Base-by-base conservation (phyloP, 441 rosid genomes). In the Pelargonium australe region DNA sequence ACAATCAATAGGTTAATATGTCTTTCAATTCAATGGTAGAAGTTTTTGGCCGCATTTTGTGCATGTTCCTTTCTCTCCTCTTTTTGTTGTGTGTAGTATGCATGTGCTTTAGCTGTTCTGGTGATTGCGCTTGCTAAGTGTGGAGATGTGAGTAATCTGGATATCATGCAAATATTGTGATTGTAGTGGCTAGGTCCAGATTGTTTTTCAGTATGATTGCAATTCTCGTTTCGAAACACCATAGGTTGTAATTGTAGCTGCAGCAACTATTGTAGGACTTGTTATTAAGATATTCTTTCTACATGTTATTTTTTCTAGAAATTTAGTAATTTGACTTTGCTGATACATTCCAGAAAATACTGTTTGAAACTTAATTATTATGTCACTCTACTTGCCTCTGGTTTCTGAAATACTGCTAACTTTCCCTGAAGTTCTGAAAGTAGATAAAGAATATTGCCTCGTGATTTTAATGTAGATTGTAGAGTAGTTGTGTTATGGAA, bases 401-500 rank as follows among this genome's bases (percentile, higher is more conserved):
- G 63, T 19, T 8, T 58, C 31, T 58, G 4, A 58, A 19, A 19
- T 58, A 58, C 12, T 58, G 63, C 12, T 9, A 20, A 58, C 28
- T 58, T 58, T 58, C 34, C 25, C 34, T 9, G 28, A 58, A 58
- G 63, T 58, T 58, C 25, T 8, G 5, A 20, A 58, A 9, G 34
- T 25, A 58, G 63, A 20, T 20, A 58, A 20, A 7, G 13, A 20
- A 58, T 58, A 58, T 58, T 58, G 63, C 34, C 31, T 58, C 13
- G 5, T 58, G 20, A 58, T 58, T 57, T 57, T 58, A 58, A 13
- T 58, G 34, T 58, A 58, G 63, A 20, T 34, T 34, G 40, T 34
- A 34, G 40, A 34, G 63, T 58, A 58, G 63, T 58, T 58, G 11
- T 58, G 13, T 13, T 58, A 9, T 58, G 63, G 34, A 58, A 57